A percentile compares a stretch with the other conserved stretches of the same genome.
Evolutionary conservation across 2,329 filamentous ascomycete genomes (phyloP).

Genomic region (Monilinia vaccinii-corymbosi): DNA sequence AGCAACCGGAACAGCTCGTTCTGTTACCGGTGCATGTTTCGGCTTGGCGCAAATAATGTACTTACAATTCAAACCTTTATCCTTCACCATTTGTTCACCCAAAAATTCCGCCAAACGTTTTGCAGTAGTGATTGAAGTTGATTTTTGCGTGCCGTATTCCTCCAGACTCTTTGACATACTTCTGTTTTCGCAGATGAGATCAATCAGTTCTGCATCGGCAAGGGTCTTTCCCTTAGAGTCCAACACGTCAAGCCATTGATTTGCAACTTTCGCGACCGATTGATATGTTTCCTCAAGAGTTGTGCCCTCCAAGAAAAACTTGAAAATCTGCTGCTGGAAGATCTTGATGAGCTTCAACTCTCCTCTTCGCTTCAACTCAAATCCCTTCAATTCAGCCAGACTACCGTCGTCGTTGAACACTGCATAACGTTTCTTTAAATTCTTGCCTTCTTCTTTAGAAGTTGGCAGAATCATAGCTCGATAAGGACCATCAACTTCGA

Average conservation of each 20-base stretch:
- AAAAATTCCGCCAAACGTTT: constrained; percentile 91
- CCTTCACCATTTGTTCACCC: constrained; percentile 97
- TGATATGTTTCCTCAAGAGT: constrained; percentile 83
- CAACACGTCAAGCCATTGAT: constrained; percentile 93
- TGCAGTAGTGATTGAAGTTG: constrained; percentile 97
- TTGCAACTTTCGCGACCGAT: constrained; percentile 88
- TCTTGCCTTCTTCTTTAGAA: constrained; percentile 98
- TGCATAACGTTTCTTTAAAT: constrained; percentile 97
- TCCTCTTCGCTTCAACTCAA: constrained; percentile 94
- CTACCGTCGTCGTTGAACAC: constrained; percentile 98
- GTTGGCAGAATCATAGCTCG: constrained; percentile 95
- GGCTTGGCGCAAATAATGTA: constrained; percentile 93
- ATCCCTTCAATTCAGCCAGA: constrained; percentile 90
- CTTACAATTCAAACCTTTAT: constrained; percentile 98
- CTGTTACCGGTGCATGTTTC: constrained; percentile 83
- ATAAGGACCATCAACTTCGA: constrained; percentile 97
- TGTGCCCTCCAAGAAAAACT: constrained; percentile 90
- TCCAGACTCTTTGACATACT: constrained; percentile 96
- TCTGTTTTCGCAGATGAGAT: constrained; percentile 99
- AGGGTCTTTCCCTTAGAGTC: constrained; percentile 81
- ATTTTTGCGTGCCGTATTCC: constrained; percentile 93
- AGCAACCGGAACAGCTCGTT: constrained; percentile 86
- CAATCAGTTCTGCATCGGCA: constrained; percentile 93
- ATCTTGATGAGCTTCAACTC: constrained; percentile 99
- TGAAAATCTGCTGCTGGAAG: constrained; percentile 98